A percentile compares a stretch with the other conserved stretches of the same genome.
Evolutionary conservation across 345 rosid species (phyloP).

Genomic region (Salix dunnii): DNA sequence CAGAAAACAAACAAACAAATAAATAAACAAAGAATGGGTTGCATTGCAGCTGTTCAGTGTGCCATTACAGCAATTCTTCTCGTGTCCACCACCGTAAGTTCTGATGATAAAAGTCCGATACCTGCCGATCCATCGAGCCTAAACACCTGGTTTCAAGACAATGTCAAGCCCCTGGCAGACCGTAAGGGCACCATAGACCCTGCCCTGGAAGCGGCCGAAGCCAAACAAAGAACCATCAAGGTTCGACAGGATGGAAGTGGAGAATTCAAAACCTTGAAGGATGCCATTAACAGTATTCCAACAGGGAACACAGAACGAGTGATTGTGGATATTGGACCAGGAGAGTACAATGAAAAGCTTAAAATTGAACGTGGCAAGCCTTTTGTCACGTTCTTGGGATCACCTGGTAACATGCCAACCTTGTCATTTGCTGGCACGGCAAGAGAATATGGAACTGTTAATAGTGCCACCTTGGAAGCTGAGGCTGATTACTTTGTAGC

Average conservation of each 20-base stretch:
- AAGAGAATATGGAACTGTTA: slow-evolving; percentile 46
- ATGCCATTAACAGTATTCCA: slow-evolving; percentile 49
- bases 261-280: slow-evolving; percentile 42
- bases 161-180: slow-evolving; percentile 28
- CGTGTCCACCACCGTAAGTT: background rate
- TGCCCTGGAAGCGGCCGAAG: slow-evolving; percentile 44
- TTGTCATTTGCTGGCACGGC: slow-evolving; percentile 50
- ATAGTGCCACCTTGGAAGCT: slow-evolving; percentile 57
- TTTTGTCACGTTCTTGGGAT: slow-evolving; percentile 52
- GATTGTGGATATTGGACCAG: slow-evolving; percentile 45
- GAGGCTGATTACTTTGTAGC: slow-evolving; percentile 63
- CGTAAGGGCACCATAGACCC: slow-evolving; percentile 46
- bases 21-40: background rate
- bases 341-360: slow-evolving; percentile 53
- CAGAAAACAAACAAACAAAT: background rate
- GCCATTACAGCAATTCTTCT: background rate
- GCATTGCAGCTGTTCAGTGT: background rate
- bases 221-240: slow-evolving; percentile 27
- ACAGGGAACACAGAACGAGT: slow-evolving; percentile 45
- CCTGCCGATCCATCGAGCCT: slow-evolving; percentile 33
- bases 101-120: slow-evolving; percentile 28
- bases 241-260: slow-evolving; percentile 49
- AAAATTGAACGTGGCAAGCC: slow-evolving; percentile 37
- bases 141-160: slow-evolving; percentile 35
- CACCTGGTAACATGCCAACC: slow-evolving; percentile 33